Evolutionary conservation across 2,329 filamentous ascomycete genomes (phyloP).

Genomic region (Xylogone sp.): DNA sequence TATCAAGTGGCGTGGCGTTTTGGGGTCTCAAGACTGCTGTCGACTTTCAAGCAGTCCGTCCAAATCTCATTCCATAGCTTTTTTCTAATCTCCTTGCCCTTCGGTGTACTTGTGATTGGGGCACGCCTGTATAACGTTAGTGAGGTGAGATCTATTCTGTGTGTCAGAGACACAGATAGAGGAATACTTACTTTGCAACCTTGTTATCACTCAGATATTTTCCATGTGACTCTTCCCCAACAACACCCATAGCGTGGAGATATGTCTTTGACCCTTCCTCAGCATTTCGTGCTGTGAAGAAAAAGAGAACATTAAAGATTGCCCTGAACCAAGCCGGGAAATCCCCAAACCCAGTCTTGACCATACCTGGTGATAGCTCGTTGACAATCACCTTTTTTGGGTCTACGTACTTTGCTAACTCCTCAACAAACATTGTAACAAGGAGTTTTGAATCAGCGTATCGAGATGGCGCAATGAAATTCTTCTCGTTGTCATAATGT

Average conservation of each 20-base stretch:
- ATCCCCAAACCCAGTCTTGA: conserved; percentile 6
- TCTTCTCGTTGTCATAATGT: conserved; percentile 5
- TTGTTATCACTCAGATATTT: conserved; percentile 10
- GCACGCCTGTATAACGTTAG: neutral
- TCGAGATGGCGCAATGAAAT: neutral
- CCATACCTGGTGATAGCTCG: conserved; percentile 9
- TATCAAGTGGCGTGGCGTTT: neutral
- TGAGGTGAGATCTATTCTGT: no score
- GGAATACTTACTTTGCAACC: conserved; percentile 13
- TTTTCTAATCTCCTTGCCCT: neutral
- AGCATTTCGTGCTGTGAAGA: conserved; percentile 1
- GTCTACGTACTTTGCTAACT: conserved; percentile 3
- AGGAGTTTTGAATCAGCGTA: conserved; percentile 9
- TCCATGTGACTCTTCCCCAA: conserved; percentile 21
- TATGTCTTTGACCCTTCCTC: conserved; percentile 7
- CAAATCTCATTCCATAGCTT: neutral
- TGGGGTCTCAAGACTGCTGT: neutral
- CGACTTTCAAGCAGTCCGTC: neutral
- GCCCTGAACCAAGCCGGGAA: conserved; percentile 5
- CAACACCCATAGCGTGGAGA: conserved; percentile 3
- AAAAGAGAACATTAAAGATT: conserved; percentile 4
- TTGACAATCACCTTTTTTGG: conserved; percentile 5
- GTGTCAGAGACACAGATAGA: no score
- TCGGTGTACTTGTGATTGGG: neutral
- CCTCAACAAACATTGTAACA: conserved; percentile 6